These are phyloP conservation scores for Pinus taeda DNA, from an alignment of 75 land plant genomes.

Conservation along the genomic window DNA sequence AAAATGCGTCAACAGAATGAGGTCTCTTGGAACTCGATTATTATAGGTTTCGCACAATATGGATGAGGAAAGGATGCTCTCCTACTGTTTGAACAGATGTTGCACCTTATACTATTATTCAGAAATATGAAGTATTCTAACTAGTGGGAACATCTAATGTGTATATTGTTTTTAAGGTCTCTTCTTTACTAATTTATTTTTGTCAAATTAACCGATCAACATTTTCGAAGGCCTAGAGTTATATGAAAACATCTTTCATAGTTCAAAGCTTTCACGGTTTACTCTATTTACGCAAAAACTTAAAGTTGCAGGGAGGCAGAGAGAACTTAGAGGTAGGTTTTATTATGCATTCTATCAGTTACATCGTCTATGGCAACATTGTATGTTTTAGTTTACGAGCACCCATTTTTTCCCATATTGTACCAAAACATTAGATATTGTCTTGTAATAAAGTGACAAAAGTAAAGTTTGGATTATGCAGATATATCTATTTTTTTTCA, in stretches of 20 bases:
- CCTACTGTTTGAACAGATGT: no score
- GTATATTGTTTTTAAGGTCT: background rate
- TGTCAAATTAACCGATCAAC: slow-evolving; percentile 42
- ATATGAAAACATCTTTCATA: slow-evolving; percentile 49
- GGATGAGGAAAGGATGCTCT: no score
- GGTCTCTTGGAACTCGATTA: no score
- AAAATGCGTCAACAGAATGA: no score
- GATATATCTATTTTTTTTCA: no score
- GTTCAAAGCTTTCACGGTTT: slow-evolving; percentile 36
- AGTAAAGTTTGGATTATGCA: no score
- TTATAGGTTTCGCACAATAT: no score
- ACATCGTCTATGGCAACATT: no score
- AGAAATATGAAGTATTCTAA: background rate
- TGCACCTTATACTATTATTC: background rate
- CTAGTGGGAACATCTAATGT: background rate
- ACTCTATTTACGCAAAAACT: slow-evolving; percentile 46
- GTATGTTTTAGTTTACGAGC: background rate
- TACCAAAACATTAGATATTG: no score
- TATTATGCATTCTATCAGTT: background rate
- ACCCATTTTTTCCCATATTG: background rate
- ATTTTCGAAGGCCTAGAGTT: slow-evolving; percentile 68
- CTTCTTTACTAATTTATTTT: background rate
- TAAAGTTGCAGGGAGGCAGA: slow-evolving; percentile 58
- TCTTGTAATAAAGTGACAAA: no score
- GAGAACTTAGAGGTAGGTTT: slow-evolving; percentile 59